Evolutionary conservation across 106 monocot genomes (phyloP).

Genomic region (Dioscorea dumetorum): DNA sequence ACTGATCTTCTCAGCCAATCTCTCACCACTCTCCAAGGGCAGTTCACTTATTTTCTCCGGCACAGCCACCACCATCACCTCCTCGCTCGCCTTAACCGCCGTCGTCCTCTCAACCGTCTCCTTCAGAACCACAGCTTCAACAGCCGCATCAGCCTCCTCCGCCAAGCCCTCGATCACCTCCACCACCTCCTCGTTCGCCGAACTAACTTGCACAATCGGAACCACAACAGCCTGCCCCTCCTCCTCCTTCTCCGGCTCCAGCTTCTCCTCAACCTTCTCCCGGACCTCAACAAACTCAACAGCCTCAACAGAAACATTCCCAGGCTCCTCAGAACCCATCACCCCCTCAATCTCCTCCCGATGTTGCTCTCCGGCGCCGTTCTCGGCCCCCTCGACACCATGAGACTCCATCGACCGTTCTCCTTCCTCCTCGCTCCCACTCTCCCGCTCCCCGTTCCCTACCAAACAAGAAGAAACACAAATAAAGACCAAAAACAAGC

Average conservation of each 20-base stretch:
- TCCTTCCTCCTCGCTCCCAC: neutral
- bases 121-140: no score
- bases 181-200: neutral
- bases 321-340: neutral
- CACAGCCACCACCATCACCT: no score
- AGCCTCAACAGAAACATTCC: neutral
- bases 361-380: no score
- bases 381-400: no score
- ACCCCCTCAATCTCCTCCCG: no score
- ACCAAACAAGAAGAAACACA: neutral
- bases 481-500: neutral
- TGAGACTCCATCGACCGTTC: no score
- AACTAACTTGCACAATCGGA: neutral
- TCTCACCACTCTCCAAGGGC: no score
- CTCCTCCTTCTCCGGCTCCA: neutral
- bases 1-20: no score
- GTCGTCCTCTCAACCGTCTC: no score
- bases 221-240: neutral
- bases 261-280: neutral
- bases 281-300: neutral
- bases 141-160: neutral
- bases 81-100: no score
- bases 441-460: neutral
- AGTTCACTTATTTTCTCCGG: no score
- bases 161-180: neutral